Conservation (phyloP, 306 rosid species). For the Corylus avellana region DNA sequence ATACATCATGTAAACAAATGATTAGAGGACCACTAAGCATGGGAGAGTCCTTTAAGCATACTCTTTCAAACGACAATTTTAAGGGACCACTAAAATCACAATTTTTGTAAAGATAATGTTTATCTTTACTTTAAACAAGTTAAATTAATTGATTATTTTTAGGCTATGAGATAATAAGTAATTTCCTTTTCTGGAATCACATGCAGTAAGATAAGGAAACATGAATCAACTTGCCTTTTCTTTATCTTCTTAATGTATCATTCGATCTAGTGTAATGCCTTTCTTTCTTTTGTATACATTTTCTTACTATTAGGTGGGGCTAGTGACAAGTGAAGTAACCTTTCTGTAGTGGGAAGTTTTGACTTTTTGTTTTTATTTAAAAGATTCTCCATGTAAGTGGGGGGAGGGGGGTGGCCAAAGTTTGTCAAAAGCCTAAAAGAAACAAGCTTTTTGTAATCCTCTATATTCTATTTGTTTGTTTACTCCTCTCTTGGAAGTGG, state of each 20-base stretch:
- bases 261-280: conserved; percentile 45
- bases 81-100: too few relatives aligned
- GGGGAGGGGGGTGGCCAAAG: conserved; percentile 56
- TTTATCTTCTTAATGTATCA: conserved; percentile 43
- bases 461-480: conserved; percentile 68
- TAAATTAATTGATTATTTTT: too few relatives aligned
- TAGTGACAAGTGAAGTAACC: conserved; percentile 23
- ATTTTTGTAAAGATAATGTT: too few relatives aligned
- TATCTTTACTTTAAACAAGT: too few relatives aligned
- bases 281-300: conserved; percentile 39
- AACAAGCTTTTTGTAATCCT: conserved; percentile 49
- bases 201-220: too few relatives aligned
- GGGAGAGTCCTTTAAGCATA: too few relatives aligned
- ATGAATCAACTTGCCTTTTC: background rate
- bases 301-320: conserved; percentile 34
- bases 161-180: too few relatives aligned
- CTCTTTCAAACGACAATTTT: too few relatives aligned
- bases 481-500: conserved; percentile 67
- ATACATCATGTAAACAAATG: too few relatives aligned
- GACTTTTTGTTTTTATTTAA: conserved; percentile 42
- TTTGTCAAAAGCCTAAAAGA: conserved; percentile 70
- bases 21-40: too few relatives aligned
- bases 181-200: too few relatives aligned
- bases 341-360: conserved; percentile 83
- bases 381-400: conserved; percentile 69